phyloP scores from a whole-genome alignment of 805 yeast genomes.

The Huiozyma naganishii region DNA sequence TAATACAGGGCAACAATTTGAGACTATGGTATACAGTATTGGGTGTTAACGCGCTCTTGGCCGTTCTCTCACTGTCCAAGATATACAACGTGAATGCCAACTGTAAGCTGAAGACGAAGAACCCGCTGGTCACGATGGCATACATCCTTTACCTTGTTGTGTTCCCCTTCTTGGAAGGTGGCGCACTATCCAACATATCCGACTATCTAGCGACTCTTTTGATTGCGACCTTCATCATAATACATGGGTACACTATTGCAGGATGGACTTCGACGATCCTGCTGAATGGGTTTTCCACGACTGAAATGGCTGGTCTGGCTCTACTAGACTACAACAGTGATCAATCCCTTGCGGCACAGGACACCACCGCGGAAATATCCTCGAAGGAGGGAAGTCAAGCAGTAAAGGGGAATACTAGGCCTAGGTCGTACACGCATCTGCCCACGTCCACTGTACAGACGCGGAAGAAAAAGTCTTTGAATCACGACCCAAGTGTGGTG shows the following conservation, averaged over 20 bases:
- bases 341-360: not conserved
- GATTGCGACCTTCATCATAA: constrained; percentile 20
- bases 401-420: constrained; percentile 1
- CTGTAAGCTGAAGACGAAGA: constrained; percentile 24
- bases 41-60: constrained; percentile 11
- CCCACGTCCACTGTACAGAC: constrained; percentile 8
- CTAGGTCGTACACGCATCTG: constrained; percentile 9
- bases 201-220: constrained; percentile 23
- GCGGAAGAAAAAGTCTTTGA: not conserved
- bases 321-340: constrained; percentile 8
- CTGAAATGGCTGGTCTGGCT: constrained; percentile 15
- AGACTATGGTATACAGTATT: constrained; percentile 21
- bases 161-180: constrained; percentile 16
- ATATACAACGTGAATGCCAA: constrained; percentile 20
- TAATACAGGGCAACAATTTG: constrained; percentile 6
- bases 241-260: constrained; percentile 25
- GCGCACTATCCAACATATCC: constrained; percentile 11
- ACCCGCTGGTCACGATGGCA: constrained; percentile 24
- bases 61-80: constrained; percentile 17
- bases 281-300: constrained; percentile 26
- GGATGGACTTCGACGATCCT: constrained; percentile 28
- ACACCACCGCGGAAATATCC: not conserved
- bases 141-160: constrained; percentile 21
- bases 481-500: constrained; percentile 14
- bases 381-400: not conserved